Evolutionary conservation across 768 basidiomycete species (phyloP), one percentile per base, ranked within the genome.

Genomic region (Saitozyma podzolica): DNA sequence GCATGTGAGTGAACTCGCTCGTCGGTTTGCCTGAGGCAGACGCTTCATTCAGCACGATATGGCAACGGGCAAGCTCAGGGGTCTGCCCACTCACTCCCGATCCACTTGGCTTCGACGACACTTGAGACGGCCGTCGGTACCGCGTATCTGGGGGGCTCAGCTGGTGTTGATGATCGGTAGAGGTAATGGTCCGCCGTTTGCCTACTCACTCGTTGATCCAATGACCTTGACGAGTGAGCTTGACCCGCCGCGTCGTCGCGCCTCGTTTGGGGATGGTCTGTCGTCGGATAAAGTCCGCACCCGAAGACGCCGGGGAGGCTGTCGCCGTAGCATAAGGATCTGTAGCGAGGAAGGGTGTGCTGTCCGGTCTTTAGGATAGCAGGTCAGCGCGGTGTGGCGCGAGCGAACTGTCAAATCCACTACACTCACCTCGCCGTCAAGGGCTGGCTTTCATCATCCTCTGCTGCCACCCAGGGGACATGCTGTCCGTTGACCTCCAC

Each of bases 231-330:
- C 54, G 62, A 9, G 92, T 95, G 67, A 97, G 87, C 78, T 91
- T 90, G 82, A 98, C 89, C 76, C 89, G 91, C 72, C 91, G 89
- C n/a, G 92, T 94, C 20, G 92, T 91, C 6, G 72, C 74, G 62
- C 91, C 88, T 57, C 92, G 89, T 76, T 91, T 91, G 11, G 75
- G 77, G 80, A 93, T 90, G 40, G 90, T 92, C 80, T 95, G 92
- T 59, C 92, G 88, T 62, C 89, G 86, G 66, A 77, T 73, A 54
- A 77, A 75, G 56, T 75, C 71, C 8, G 64, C 65, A 11, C 68
- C 72, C 1, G 69, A 60, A 13, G 73, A 75, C 17, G 65, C 58
- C 17, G 54, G 43, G 3, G 72, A 63, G n/a, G 64, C 61, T 53
- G 68, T 56, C 17, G 42, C 48, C 13, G 19, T 17, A 11, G 50